phyloP scores from a whole-genome alignment of 768 basidiomycete species.

The Sarcomyxa edulis region DNA sequence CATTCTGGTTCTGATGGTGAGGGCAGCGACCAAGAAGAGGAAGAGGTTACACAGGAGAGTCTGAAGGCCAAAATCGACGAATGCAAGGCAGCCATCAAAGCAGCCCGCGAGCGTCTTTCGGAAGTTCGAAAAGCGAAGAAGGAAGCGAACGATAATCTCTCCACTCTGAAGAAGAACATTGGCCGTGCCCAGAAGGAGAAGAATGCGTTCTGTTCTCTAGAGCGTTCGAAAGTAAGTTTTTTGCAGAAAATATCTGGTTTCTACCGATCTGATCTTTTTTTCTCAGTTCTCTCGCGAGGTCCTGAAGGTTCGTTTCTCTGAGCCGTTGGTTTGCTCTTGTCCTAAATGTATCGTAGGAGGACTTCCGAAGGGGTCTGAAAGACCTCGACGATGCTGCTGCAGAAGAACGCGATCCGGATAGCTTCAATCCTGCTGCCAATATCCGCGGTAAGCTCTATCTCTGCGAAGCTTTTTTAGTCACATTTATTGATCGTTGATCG shows the following conservation, averaged over 20 bases:
- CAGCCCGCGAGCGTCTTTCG: slow-evolving; percentile 27
- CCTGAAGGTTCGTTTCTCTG: too few species aligned
- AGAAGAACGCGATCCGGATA: slow-evolving; percentile 50
- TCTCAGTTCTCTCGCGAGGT: slow-evolving; percentile 48
- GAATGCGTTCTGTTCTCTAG: slow-evolving; percentile 56
- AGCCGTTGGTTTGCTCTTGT: too few species aligned
- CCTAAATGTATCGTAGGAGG: slow-evolving; percentile 52
- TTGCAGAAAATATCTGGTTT: neutral
- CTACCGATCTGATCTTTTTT: slow-evolving; percentile 4
- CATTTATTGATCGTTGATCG: neutral
- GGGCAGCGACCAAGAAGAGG: slow-evolving; percentile 24
- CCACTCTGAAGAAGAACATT: slow-evolving; percentile 35
- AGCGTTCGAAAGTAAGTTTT: slow-evolving; percentile 44
- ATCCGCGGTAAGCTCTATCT: slow-evolving; percentile 34
- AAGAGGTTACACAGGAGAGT: slow-evolving; percentile 38
- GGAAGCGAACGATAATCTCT: slow-evolving; percentile 24
- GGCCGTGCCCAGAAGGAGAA: slow-evolving; percentile 49
- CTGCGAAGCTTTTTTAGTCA: neutral
- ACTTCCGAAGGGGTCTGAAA: slow-evolving; percentile 54
- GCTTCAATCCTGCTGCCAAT: slow-evolving; percentile 47
- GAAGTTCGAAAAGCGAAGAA: slow-evolving; percentile 31
- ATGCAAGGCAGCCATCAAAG: slow-evolving; percentile 34
- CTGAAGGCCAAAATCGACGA: slow-evolving; percentile 41
- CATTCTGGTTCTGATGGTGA: slow-evolving; percentile 14
- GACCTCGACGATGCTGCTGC: slow-evolving; percentile 57